These are phyloP conservation scores for Daldinia decipiens DNA, from an alignment of 495 filamentous ascomycete species.

Conservation along the genomic window DNA sequence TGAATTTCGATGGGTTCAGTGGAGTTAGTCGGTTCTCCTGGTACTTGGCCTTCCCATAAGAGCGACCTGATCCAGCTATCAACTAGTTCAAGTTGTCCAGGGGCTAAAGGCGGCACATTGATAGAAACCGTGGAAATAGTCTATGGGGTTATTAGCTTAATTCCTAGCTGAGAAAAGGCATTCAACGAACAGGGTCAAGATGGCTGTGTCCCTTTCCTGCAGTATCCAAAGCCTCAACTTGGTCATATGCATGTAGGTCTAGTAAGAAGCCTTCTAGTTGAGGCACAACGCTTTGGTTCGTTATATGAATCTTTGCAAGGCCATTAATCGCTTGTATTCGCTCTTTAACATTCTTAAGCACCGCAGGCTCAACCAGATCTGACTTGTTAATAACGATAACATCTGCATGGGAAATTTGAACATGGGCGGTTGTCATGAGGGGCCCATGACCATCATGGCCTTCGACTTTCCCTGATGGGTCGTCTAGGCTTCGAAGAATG, in stretches of 20 bases:
- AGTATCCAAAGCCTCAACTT: slow-evolving; percentile 73
- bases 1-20: slow-evolving; percentile 74
- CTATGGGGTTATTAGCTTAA: slow-evolving; percentile 55
- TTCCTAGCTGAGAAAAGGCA: background rate
- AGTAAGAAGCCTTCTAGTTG: slow-evolving; percentile 84
- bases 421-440: slow-evolving; percentile 86
- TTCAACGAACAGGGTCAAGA: slow-evolving; percentile 72
- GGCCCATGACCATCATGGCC: slow-evolving; percentile 66
- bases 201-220: slow-evolving; percentile 76
- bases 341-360: slow-evolving; percentile 71
- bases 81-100: slow-evolving; percentile 64
- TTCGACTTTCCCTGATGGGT: slow-evolving; percentile 70
- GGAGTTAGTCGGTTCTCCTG: slow-evolving; percentile 44
- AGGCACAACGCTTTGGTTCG: slow-evolving; percentile 80
- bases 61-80: slow-evolving; percentile 86
- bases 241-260: slow-evolving; percentile 93
- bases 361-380: slow-evolving; percentile 79
- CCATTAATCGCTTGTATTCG: slow-evolving; percentile 87
- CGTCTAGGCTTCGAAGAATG: slow-evolving; percentile 80
- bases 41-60: slow-evolving; percentile 82
- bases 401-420: slow-evolving; percentile 98
- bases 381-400: slow-evolving; percentile 93
- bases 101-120: slow-evolving; percentile 64
- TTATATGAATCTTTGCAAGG: slow-evolving; percentile 84
- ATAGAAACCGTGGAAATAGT: slow-evolving; percentile 89